phyloP scores from a whole-genome alignment of 805 yeast genomes.

The Blastobotrys terrestris region DNA sequence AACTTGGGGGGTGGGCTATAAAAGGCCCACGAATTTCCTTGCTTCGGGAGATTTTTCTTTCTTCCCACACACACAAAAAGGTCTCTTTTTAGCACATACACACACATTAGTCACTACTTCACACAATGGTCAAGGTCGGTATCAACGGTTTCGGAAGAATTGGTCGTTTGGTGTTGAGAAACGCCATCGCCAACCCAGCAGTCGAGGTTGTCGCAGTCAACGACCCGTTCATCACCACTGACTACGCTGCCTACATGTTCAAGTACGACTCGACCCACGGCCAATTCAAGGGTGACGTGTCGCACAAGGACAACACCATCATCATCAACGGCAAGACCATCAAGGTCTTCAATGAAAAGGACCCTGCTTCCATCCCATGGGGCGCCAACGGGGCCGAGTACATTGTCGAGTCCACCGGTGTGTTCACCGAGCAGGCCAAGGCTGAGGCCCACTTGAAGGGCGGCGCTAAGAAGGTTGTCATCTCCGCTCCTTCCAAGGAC shows the following conservation, averaged over 20 bases:
- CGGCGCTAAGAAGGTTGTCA: conserved; percentile 92
- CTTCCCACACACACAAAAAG: neutral
- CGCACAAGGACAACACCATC: conserved; percentile 48
- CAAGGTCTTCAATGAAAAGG: conserved; percentile 69
- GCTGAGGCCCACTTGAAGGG: conserved; percentile 80
- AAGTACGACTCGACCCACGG: conserved; percentile 95
- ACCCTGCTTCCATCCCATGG: conserved; percentile 88
- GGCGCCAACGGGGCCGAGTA: conserved; percentile 72
- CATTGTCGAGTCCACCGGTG: conserved; percentile 93
- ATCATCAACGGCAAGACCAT: conserved; percentile 65
- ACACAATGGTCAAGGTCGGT: conserved; percentile 54
- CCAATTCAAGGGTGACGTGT: conserved; percentile 68
- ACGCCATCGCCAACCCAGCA: conserved; percentile 67
- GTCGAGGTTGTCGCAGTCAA: conserved; percentile 82
- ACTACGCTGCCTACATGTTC: conserved; percentile 92
- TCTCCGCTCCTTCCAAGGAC: conserved; percentile 89
- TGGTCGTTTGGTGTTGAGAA: conserved; percentile 82
- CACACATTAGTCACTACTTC: too few species aligned
- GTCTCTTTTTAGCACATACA: too few species aligned
- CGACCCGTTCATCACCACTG: conserved; percentile 85
- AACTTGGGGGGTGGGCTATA: neutral
- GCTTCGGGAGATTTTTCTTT: neutral
- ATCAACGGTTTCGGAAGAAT: conserved; percentile 95
- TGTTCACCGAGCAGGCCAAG: conserved; percentile 76
- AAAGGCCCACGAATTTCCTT: conserved; percentile 3